A percentile compares a stretch with the other conserved stretches of the same genome.
Conservation (phyloP, 1,284 basidiomycete species). For the Marasmius tenuissimus region DNA sequence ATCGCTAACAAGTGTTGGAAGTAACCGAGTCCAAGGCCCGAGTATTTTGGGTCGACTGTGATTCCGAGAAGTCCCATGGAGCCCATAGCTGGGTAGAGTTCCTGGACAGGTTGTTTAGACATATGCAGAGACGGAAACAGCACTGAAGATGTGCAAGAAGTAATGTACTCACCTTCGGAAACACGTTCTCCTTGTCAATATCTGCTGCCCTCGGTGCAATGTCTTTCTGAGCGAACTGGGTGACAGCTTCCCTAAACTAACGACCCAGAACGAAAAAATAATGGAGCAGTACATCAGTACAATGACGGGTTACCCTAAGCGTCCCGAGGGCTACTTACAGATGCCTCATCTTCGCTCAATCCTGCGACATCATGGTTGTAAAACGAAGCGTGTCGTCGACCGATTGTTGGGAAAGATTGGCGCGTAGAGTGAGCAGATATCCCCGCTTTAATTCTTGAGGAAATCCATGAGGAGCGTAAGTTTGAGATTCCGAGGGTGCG, state of each 20-base stretch:
- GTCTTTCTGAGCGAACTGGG: constrained; percentile 77
- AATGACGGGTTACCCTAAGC: not conserved
- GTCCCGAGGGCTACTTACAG: constrained; percentile 50
- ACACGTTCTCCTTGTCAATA: constrained; percentile 81
- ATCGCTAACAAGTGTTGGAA: constrained; percentile 89
- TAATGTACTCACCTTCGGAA: constrained; percentile 59
- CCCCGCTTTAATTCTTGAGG: no score
- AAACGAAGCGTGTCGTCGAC: constrained; percentile 47
- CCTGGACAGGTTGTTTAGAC: constrained; percentile 42
- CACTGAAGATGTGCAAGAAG: constrained; percentile 1
- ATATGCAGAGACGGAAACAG: not conserved
- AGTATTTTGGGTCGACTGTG: constrained; percentile 79
- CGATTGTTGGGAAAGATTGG: not conserved
- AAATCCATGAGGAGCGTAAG: not conserved
- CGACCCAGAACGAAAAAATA: not conserved
- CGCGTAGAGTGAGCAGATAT: not conserved
- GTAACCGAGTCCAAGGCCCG: constrained; percentile 81
- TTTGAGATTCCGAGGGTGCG: not conserved
- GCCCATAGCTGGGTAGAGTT: constrained; percentile 88
- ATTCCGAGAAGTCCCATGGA: constrained; percentile 85
- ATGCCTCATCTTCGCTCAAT: constrained; percentile 80
- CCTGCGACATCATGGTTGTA: constrained; percentile 81
- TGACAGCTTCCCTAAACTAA: constrained; percentile 80
- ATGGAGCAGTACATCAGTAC: not conserved
- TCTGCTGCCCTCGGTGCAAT: constrained; percentile 82